Percentiles rank a stretch among this genome's conserved stretches.
These are phyloP conservation scores for Citrus glauca DNA, from an alignment of 345 rosid species.

Conservation along the genomic window DNA sequence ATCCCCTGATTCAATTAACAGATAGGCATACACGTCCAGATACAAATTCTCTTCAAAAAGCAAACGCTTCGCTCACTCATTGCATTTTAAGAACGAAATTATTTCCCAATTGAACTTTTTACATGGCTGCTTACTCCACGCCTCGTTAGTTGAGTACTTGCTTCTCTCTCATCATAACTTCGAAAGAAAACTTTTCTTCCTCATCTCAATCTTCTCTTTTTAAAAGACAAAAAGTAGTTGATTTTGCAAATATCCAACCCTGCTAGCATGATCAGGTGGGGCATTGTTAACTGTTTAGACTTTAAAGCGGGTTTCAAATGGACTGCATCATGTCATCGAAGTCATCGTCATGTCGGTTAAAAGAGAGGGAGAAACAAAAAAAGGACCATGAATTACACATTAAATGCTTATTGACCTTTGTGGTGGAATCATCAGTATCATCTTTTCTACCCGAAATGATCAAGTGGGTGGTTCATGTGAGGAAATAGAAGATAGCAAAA, in stretches of 20 bases:
- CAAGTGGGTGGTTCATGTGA: not conserved
- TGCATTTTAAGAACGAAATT: not conserved
- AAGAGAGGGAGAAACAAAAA: not conserved
- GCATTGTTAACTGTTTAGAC: not conserved
- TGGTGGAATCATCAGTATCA: not conserved
- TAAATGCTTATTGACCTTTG: constrained; percentile 15
- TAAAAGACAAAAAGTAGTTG: not conserved
- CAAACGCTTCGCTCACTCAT: no score
- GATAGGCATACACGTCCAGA: not conserved
- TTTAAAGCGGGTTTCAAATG: not conserved
- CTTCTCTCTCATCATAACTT: not conserved
- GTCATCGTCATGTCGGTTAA: not conserved
- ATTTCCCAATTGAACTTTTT: not conserved
- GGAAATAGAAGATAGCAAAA: not conserved
- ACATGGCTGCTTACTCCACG: not conserved
- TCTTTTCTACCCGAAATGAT: not conserved
- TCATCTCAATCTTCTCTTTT: not conserved
- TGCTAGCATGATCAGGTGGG: not conserved
- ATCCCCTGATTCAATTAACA: not conserved
- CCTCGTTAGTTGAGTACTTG: not conserved
- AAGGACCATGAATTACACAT: not conserved
- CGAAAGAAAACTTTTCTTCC: not conserved
- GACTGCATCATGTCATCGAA: not conserved
- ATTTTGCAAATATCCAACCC: not conserved
- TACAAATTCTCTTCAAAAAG: not conserved